phyloP scores from a whole-genome alignment of 2,329 filamentous ascomycete genomes.

The Ophiostoma piceae region DNA sequence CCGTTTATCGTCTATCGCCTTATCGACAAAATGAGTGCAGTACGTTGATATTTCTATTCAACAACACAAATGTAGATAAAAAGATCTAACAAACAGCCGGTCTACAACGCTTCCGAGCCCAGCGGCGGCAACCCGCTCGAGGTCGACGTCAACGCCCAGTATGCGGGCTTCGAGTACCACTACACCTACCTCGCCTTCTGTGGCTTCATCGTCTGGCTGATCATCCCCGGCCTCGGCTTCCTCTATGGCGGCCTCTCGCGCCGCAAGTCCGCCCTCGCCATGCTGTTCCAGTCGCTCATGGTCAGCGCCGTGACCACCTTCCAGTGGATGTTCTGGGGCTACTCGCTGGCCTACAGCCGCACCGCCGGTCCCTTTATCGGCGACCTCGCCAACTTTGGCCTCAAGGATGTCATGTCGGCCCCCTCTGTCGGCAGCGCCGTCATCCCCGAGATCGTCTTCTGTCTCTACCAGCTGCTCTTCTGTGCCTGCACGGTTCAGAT shows the following conservation, averaged over 20 bases:
- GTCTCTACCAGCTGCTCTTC: conserved; percentile 85
- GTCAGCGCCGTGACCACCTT: conserved; percentile 76
- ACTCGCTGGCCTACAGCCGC: conserved; percentile 77
- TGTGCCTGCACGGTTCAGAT: conserved; percentile 77
- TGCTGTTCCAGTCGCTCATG: conserved; percentile 91
- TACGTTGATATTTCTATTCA: not conserved
- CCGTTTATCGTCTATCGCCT: not conserved
- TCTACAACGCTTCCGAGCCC: conserved; percentile 27
- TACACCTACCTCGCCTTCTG: conserved; percentile 21
- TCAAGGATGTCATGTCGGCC: conserved; percentile 66
- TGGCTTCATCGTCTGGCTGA: conserved; percentile 20
- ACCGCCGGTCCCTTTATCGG: conserved; percentile 70
- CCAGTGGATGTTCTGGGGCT: conserved; percentile 95
- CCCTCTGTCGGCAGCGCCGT: conserved; percentile 68
- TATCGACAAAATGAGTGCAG: conserved; percentile 14
- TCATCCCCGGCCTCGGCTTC: conserved; percentile 81
- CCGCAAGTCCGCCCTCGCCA: conserved; percentile 79
- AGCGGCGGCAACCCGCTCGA: conserved; percentile 63
- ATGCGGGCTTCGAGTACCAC: conserved; percentile 37
- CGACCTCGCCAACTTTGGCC: conserved; percentile 71
- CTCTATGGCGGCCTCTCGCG: conserved; percentile 90
- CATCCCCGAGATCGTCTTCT: conserved; percentile 79
- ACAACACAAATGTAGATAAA: too few species aligned
- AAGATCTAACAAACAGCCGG: not conserved
- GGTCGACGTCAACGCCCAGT: conserved; percentile 71